Evolutionary conservation across 2,329 filamentous ascomycete species (phyloP).

Genomic region (Exserohilum turcica): DNA sequence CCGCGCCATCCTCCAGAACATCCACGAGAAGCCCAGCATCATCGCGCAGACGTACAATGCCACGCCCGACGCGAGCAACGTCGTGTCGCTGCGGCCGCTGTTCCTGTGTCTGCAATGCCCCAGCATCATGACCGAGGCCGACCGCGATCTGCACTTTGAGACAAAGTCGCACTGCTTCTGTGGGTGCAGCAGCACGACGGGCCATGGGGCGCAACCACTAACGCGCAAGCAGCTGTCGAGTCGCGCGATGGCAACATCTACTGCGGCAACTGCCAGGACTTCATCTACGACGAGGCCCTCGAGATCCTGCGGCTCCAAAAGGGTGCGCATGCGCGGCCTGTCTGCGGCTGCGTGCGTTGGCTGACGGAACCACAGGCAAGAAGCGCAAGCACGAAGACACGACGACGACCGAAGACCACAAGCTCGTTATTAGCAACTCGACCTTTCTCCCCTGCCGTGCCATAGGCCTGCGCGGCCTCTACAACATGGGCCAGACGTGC

Average conservation of each 20-base stretch:
- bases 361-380: conserved; percentile 53
- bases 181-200: conserved; percentile 48
- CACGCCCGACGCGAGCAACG: conserved; percentile 58
- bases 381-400: conserved; percentile 80
- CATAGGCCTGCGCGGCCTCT: conserved; percentile 86
- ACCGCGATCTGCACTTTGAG: conserved; percentile 68
- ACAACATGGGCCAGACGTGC: conserved; percentile 98
- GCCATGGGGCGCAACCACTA: conserved; percentile 16
- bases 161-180: conserved; percentile 76
- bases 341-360: conserved; percentile 9
- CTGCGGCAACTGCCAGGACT: conserved; percentile 81
- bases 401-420: conserved; percentile 66
- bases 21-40: conserved; percentile 70
- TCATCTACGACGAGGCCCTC: conserved; percentile 80
- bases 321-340: conserved; percentile 53
- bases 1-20: conserved; percentile 70
- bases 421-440: conserved; percentile 79
- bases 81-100: conserved; percentile 56
- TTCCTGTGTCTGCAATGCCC: conserved; percentile 73
- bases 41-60: conserved; percentile 67
- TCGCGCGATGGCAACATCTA: conserved; percentile 75
- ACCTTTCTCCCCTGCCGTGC: conserved; percentile 80
- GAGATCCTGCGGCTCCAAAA: conserved; percentile 76
- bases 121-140: conserved; percentile 68
- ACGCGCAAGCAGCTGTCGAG: conserved; percentile 68